A percentile compares a stretch with the other conserved stretches of the same genome.
Evolutionary conservation across 1,284 basidiomycete species (phyloP).

Genomic region (Sporisorium reilianum): DNA sequence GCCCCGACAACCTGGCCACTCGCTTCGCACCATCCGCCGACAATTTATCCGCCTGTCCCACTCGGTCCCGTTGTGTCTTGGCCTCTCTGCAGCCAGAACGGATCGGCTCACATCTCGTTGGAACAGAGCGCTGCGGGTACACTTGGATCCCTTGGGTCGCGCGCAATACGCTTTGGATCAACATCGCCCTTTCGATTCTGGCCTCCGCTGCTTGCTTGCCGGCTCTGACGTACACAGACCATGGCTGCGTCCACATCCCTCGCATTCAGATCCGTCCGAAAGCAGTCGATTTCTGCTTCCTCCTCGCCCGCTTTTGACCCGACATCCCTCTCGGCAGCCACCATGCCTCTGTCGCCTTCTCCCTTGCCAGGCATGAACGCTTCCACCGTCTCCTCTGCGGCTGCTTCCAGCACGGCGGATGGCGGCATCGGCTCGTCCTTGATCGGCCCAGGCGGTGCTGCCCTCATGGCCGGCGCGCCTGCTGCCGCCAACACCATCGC

Average conservation of each 20-base stretch:
- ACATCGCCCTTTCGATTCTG: too few relatives aligned
- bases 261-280: constrained; percentile 45
- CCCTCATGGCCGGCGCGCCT: constrained; percentile 58
- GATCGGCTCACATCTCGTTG: not conserved
- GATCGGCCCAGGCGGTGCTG: constrained; percentile 55
- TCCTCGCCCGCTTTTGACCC: constrained; percentile 43
- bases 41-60: constrained; percentile 1
- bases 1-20: not conserved
- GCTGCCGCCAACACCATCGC: constrained; percentile 61
- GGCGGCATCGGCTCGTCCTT: constrained; percentile 57
- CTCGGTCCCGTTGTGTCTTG: not conserved
- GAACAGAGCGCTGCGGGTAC: not conserved
- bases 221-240: not conserved
- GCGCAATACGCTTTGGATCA: not conserved
- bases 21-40: constrained; percentile 3
- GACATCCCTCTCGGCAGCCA: constrained; percentile 26
- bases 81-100: not conserved
- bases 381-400: constrained; percentile 17
- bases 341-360: constrained; percentile 38
- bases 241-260: constrained; percentile 52
- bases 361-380: constrained; percentile 34
- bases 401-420: constrained; percentile 42
- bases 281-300: constrained; percentile 43
- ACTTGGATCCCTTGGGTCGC: not conserved
- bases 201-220: not conserved